phyloP scores from a whole-genome alignment of 1,284 basidiomycete species.

The Pterulicium gracile region DNA sequence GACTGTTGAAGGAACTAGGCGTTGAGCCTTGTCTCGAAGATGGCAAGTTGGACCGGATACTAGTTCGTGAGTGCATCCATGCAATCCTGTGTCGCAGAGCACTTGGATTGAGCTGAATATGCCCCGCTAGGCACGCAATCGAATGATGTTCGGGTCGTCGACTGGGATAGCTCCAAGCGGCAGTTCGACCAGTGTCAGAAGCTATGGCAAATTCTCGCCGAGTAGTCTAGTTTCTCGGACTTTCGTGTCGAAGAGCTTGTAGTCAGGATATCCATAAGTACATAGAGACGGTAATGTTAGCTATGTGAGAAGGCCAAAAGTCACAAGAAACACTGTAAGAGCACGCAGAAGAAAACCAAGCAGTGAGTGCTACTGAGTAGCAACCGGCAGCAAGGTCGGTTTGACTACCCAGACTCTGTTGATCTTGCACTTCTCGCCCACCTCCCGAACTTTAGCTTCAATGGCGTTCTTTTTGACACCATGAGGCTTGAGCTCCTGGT shows the following conservation, averaged over 20 bases:
- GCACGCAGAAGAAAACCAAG: neutral
- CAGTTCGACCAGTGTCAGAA: conserved; percentile 28
- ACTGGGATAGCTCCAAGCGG: conserved; percentile 20
- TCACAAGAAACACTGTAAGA: neutral
- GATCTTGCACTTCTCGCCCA: conserved; percentile 60
- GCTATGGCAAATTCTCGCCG: conserved; percentile 49
- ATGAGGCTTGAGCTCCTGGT: conserved; percentile 50
- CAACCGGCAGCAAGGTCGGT: conserved; percentile 13
- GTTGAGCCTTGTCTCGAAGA: conserved; percentile 52
- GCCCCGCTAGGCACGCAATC: conserved; percentile 44
- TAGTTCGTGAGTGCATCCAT: conserved; percentile 43
- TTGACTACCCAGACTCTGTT: conserved; percentile 64
- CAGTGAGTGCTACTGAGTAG: neutral
- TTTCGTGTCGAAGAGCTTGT: no score
- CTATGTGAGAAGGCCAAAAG: neutral
- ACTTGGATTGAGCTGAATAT: neutral
- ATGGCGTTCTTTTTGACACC: conserved; percentile 75
- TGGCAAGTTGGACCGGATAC: conserved; percentile 43
- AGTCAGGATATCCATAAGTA: no score
- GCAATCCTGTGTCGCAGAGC: neutral
- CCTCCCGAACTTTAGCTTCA: conserved; percentile 66
- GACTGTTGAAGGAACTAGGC: conserved; percentile 57
- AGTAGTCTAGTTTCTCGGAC: no score
- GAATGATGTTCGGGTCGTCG: conserved; percentile 43
- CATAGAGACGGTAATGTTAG: neutral